phyloP scores from a whole-genome alignment of 352 stramenopile species.

The Phytophthora crassamura region DNA sequence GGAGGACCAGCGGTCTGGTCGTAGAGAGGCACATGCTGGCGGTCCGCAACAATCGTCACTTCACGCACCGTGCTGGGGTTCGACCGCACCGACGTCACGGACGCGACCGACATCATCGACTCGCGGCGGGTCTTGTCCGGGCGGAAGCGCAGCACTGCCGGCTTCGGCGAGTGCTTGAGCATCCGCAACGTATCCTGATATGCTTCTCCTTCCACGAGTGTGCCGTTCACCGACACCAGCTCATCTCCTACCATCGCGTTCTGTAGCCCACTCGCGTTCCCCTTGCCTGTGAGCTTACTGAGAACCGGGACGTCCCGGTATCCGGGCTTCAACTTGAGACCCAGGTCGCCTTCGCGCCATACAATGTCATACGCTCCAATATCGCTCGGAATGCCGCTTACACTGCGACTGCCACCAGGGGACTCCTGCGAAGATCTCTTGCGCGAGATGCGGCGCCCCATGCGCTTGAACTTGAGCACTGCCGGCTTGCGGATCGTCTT shows the following conservation, averaged over 20 bases:
- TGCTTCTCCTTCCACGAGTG: constrained; percentile 74
- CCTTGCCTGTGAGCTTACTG: constrained; percentile 86
- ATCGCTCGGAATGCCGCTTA: constrained; percentile 51
- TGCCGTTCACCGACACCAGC: constrained; percentile 86
- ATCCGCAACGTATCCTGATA: constrained; percentile 89
- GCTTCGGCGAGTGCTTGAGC: constrained; percentile 89
- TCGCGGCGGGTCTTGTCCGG: constrained; percentile 61
- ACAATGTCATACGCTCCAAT: constrained; percentile 87
- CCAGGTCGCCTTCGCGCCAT: constrained; percentile 86
- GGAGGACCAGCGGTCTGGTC: constrained; percentile 33
- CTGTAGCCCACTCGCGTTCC: constrained; percentile 81
- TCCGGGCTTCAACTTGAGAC: constrained; percentile 87
- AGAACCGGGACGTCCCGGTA: constrained; percentile 79
- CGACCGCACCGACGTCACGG: constrained; percentile 65
- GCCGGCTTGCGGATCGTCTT: constrained; percentile 88
- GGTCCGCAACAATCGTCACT: constrained; percentile 41
- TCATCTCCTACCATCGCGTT: constrained; percentile 86
- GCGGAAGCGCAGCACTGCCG: constrained; percentile 81
- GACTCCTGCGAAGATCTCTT: constrained; percentile 56
- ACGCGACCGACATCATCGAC: constrained; percentile 65
- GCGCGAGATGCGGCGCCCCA: constrained; percentile 77
- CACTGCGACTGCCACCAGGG: constrained; percentile 29
- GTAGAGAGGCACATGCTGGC: constrained; percentile 70
- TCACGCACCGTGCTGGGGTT: constrained; percentile 58
- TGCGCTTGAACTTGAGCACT: constrained; percentile 90